These are phyloP conservation scores for Clarireedia hainanense DNA, from an alignment of 2,329 filamentous ascomycete species.

Conservation along the genomic window DNA sequence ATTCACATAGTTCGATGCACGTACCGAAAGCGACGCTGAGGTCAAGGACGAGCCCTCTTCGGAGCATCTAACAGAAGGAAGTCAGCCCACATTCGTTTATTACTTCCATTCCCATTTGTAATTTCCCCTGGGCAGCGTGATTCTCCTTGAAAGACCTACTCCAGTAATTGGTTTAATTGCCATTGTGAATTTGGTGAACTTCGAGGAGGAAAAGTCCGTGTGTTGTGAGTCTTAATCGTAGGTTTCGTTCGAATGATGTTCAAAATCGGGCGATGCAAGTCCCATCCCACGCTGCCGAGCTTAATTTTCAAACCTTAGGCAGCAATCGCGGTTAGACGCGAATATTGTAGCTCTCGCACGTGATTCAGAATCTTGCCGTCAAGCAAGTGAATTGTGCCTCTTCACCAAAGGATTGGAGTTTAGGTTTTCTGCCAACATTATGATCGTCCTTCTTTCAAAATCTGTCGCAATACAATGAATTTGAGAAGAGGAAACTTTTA, in stretches of 20 bases:
- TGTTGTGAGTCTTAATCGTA: constrained; percentile 22
- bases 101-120: constrained; percentile 7
- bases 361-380: not conserved
- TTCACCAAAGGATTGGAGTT: not conserved
- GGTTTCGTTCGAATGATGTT: constrained; percentile 10
- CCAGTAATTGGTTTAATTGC: constrained; percentile 32
- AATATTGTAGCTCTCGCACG: not conserved
- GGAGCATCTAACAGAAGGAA: constrained; percentile 43
- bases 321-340: not conserved
- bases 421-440: not conserved
- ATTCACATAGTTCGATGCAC: constrained; percentile 17
- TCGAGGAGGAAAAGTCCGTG: constrained; percentile 21
- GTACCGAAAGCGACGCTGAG: constrained; percentile 48
- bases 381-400: not conserved
- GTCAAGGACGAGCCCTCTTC: constrained; percentile 49
- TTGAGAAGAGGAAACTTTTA: not conserved
- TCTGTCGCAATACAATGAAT: constrained; percentile 4
- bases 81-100: constrained; percentile 22
- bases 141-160: constrained; percentile 22
- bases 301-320: constrained; percentile 5
- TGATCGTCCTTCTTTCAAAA: not conserved
- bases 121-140: not conserved
- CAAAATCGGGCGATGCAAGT: constrained; percentile 19
- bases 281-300: not conserved
- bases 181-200: constrained; percentile 25